Evolutionary conservation across 257 asterid species (phyloP).

Genomic region (Perilla frutescens): DNA sequence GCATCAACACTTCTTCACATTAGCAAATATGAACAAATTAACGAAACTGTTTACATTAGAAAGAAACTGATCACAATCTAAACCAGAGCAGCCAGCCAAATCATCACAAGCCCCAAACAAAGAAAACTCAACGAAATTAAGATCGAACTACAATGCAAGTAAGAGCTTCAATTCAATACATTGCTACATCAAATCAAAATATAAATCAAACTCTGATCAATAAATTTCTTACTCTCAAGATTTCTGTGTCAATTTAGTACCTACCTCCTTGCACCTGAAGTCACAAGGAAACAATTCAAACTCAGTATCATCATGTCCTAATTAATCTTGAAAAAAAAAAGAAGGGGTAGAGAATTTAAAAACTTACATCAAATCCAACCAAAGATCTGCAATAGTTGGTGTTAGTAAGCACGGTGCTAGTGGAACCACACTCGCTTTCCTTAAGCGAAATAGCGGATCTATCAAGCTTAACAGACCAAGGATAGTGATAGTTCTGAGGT

Average conservation of each 20-base stretch:
- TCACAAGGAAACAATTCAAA: neutral
- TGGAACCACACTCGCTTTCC: conserved; percentile 93
- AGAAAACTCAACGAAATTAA: neutral
- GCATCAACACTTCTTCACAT: conserved; percentile 26
- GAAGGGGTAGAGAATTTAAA: too few relatives aligned
- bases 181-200: conserved; percentile 32
- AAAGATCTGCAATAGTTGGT: conserved; percentile 77
- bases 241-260: conserved; percentile 37
- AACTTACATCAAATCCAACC: conserved; percentile 78
- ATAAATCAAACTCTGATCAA: neutral
- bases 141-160: conserved; percentile 19
- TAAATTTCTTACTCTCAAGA: neutral
- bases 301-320: neutral
- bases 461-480: conserved; percentile 93
- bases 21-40: conserved; percentile 34
- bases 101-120: conserved; percentile 26
- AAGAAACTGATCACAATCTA: conserved; percentile 16
- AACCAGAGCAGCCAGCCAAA: conserved; percentile 24
- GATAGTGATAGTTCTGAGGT: conserved; percentile 70
- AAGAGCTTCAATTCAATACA: conserved; percentile 30
- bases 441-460: conserved; percentile 70
- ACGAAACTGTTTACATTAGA: conserved; percentile 30
- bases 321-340: neutral
- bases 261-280: conserved; percentile 70
- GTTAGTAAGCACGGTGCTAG: conserved; percentile 69